Evolutionary conservation across 257 asterid genomes (phyloP), one percentile per base, ranked within the genome.

Genomic region (Solanum clarkiae): DNA sequence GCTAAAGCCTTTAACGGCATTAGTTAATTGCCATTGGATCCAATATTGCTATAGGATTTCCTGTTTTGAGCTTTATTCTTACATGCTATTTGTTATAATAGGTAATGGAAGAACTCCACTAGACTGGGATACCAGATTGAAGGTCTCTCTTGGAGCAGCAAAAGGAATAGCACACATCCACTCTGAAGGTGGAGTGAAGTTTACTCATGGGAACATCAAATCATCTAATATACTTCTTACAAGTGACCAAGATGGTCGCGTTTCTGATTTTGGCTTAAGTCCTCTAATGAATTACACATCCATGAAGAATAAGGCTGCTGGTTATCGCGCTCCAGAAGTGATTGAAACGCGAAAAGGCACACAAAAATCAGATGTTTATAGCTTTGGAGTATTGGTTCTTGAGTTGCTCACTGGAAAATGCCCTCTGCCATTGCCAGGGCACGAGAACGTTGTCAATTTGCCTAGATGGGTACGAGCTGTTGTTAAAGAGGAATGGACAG

Each of bases 291-390:
- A 47, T 4, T 81, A 3, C 70, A 16, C 68, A 59, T 22, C 87
- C 49, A 6, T 80, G 57, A 42, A 85, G 75, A 40, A 57, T 8
- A 57, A 57, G 20, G 54, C 22, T 29, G 87, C 59, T 14, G 87
- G 89, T n/a, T 84, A 84, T 59, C 51, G 81, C 3, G 91, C 91
- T 40, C 91, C 91, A 12, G 89, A 88, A 80, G 89, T 86, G 36
- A 86, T 82, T 26, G 85, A 84, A 42, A 84, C 26, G 36, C 15
- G 57, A 20, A 86, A 81, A 74, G 68, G 82, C n/a, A 68, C 89
- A 17, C 89, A 88, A 53, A 63, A 83, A 15, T 85, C 87, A 3
- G 89, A 88, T 74, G 87, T 88, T 24, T 88, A 71, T 57, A 88
- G 90, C 71, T 88, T 86, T 49, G 90, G 90, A 45, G 84, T 88